Evolutionary conservation across 1,139 yeast species (phyloP), one percentile per base, ranked within the genome.

Genomic region (Geotrichum reessii): DNA sequence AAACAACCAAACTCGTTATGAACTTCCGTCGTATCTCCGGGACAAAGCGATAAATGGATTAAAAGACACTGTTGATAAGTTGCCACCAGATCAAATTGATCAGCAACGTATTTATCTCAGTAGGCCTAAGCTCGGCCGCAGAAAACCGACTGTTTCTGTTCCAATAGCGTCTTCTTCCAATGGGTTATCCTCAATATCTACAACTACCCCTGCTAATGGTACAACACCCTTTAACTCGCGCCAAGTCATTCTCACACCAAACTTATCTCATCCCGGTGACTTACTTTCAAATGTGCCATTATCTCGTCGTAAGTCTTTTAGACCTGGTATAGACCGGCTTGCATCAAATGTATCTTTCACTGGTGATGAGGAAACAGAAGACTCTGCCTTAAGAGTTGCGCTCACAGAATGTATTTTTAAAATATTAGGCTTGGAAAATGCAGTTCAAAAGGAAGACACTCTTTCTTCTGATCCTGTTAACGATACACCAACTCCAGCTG

Each of bases 261-360:
- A 86, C 53, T 77, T 77, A 22, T 78, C 82, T 33, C 86, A 87
- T 61, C 96, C 97, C 0, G 97, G 97, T 33, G 96, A 90, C 70
- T 76, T 90, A 58, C 73, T 90, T 17, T 87, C 96, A 0, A 87
- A 87, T 57, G 96, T 87, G 0, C 95, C 96, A 0, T 72, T 89
- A 3, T 82, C 91, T 0, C 76, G 92, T 63, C 52, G 59, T 14
- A 56, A 57, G 28, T 53, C 59, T 22, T 50, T 11, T 12, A 14
- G 21, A 22, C 56, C 55, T 2, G 56, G 54, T n/a, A 49, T 48
- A 7, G n/a, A 25, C 14, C 44, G 52, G 1, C 25, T 49, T 12
- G 53, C 56, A 2, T 31, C 49, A 17, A 55, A 47, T 7, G 49
- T 50, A 1, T 55, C 58, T 14, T 83, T 85, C 61, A 80, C 85